phyloP scores from a whole-genome alignment of 768 basidiomycete species.

The Phlebiopsis gigantea region DNA sequence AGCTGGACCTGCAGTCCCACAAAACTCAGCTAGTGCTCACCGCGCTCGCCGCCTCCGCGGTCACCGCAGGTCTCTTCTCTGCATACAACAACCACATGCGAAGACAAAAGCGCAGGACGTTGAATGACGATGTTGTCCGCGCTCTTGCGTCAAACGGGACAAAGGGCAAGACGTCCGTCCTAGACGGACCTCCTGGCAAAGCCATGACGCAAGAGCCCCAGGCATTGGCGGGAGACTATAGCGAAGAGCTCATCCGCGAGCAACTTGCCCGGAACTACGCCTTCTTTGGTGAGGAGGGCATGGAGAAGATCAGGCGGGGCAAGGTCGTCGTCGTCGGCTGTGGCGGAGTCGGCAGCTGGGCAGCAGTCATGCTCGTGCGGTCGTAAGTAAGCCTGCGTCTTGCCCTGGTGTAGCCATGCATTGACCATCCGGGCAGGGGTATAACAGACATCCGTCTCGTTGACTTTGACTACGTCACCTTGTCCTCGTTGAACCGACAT shows the following conservation, averaged over 20 bases:
- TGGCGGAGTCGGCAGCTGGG: slow-evolving; percentile 97
- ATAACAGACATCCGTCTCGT: slow-evolving; percentile 73
- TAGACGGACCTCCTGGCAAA: background rate
- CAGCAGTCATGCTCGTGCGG: slow-evolving; percentile 86
- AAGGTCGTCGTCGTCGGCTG: slow-evolving; percentile 89
- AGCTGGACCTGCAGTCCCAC: slow-evolving; percentile 40
- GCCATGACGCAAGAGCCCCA: background rate
- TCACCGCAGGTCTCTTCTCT: slow-evolving; percentile 56
- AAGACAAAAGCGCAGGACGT: slow-evolving; percentile 42
- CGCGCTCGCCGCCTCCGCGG: slow-evolving; percentile 58
- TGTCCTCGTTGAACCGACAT: slow-evolving; percentile 93
- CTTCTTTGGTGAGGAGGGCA: slow-evolving; percentile 88
- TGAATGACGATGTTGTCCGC: slow-evolving; percentile 51
- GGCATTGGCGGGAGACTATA: slow-evolving; percentile 34
- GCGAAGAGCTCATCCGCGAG: slow-evolving; percentile 82
- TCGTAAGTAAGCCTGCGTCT: slow-evolving; percentile 52
- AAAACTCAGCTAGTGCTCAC: slow-evolving; percentile 59
- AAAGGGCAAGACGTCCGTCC: slow-evolving; percentile 5
- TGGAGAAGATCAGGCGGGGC: slow-evolving; percentile 68
- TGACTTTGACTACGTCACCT: slow-evolving; percentile 94
- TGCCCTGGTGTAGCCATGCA: background rate
- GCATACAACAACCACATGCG: slow-evolving; percentile 48
- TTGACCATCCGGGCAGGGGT: slow-evolving; percentile 40
- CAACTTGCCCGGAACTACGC: slow-evolving; percentile 92
- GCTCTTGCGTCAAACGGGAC: slow-evolving; percentile 33